Base-by-base conservation (phyloP, 2,329 filamentous ascomycete species). In the Exophiala xenobiotica region DNA sequence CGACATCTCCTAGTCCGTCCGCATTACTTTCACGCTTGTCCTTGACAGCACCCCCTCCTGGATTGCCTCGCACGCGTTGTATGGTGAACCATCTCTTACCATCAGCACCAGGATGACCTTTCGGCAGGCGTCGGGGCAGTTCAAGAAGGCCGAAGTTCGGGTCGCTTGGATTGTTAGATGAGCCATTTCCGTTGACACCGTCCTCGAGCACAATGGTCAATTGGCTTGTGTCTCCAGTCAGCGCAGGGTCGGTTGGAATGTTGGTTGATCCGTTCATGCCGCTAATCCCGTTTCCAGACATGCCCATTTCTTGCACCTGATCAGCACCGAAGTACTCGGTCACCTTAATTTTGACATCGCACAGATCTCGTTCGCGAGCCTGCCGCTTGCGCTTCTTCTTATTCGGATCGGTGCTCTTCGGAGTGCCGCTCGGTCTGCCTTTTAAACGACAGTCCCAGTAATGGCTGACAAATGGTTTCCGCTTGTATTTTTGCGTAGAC, bases 391-490 rank as follows among this genome's bases (percentile, higher is more conserved):
- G 79, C 68, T 90, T 90, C 76, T 89, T 90, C 74, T 90, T 90
- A 66, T 82, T 84, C 0, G 88, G 87, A 61, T 91, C 87, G 40
- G 87, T 82, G 1, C 86, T 88, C 67, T 91, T 90, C 14, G 58
- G 58, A 3, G 87, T 91, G 23, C 88, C 88, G 0, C 87, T 83
- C 0, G 87, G 87, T 0, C 88, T 79, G 19, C 88, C 88, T 70
- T 91, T 91, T 64, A 91, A 78, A 26, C 88, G 81, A 64, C 88
- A 92, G 70, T 91, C 88, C 84, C 86, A 91, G 69, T 91, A 92
- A 68, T 90, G 87, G 1, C 86, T 89, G 48, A 90, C 78, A 60
- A 91, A 88, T n/a, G 86, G 84, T 62, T 88, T 89, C 63, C 85
- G 84, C 72, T 91, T 91, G 68, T 90, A 90, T 47, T 78, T 78